These are phyloP conservation scores for Tetrapyrgos nigripes DNA, from an alignment of 1,284 basidiomycete species.

Conservation along the genomic window DNA sequence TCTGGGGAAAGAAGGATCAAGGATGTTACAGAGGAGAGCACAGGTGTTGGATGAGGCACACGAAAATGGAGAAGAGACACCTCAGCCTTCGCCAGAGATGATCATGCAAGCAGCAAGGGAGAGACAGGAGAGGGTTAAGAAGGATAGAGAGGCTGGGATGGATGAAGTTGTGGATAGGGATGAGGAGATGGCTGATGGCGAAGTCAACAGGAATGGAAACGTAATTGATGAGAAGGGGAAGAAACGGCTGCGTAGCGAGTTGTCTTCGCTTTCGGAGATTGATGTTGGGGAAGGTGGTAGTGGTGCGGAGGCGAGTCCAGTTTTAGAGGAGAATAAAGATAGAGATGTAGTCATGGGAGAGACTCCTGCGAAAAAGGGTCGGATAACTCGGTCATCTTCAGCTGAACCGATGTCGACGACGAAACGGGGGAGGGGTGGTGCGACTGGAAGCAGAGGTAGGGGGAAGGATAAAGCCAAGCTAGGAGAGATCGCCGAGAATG, in stretches of 20 bases:
- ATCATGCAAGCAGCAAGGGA: constrained; percentile 37
- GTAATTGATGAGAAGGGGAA: too few species aligned
- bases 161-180: background rate
- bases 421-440: background rate
- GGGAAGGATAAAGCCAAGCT: background rate
- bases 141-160: background rate
- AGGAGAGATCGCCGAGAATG: background rate
- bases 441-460: background rate
- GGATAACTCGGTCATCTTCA: background rate
- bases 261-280: background rate
- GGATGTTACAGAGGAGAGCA: constrained; percentile 53
- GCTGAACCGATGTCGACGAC: constrained; percentile 2
- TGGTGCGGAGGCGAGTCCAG: constrained; percentile 30
- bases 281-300: constrained; percentile 12
- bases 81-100: constrained; percentile 52
- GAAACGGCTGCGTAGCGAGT: background rate
- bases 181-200: background rate
- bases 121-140: constrained; percentile 7
- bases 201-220: background rate
- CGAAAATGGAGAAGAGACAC: constrained; percentile 37
- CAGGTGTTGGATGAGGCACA: constrained; percentile 49
- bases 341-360: constrained; percentile 19
- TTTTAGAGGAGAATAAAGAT: constrained; percentile 39
- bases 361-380: background rate
- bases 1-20: constrained; percentile 27